These are phyloP conservation scores for Penicillium ochrochloron DNA, from an alignment of 495 filamentous ascomycete genomes.

Conservation along the genomic window DNA sequence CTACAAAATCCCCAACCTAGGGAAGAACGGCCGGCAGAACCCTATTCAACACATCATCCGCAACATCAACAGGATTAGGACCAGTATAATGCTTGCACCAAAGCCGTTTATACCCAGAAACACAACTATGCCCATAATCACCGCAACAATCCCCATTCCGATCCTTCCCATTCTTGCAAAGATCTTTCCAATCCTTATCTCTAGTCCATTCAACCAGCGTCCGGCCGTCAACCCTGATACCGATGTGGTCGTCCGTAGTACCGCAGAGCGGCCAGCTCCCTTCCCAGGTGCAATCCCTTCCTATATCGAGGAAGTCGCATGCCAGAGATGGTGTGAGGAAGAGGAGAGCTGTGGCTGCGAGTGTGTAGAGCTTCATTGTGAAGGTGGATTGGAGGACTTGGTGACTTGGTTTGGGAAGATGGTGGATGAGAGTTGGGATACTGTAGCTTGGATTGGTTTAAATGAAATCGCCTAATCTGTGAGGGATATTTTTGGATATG, in stretches of 20 bases:
- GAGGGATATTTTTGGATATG: neutral
- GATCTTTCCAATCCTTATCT: neutral
- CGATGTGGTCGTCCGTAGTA: slow-evolving; percentile 11
- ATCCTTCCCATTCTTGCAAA: slow-evolving; percentile 11
- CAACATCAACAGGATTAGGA: neutral
- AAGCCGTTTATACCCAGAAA: slow-evolving; percentile 21
- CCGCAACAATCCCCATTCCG: slow-evolving; percentile 10
- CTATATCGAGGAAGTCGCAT: slow-evolving; percentile 13
- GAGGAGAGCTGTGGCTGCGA: neutral
- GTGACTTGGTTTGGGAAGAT: neutral
- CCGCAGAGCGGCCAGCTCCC: slow-evolving; percentile 13
- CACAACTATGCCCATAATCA: slow-evolving; percentile 14
- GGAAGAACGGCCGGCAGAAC: slow-evolving; percentile 5
- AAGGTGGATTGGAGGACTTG: neutral
- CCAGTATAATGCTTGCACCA: slow-evolving; percentile 20
- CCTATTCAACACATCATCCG: slow-evolving; percentile 10
- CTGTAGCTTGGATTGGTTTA: too few species aligned
- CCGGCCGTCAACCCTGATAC: slow-evolving; percentile 9
- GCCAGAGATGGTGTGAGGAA: slow-evolving; percentile 6
- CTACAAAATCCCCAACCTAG: neutral
- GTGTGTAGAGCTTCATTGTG: slow-evolving; percentile 1
- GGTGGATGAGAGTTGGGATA: neutral
- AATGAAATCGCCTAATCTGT: neutral
- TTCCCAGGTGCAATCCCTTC: slow-evolving; percentile 16
- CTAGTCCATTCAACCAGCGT: slow-evolving; percentile 15